Evolutionary conservation across 2,329 filamentous ascomycete genomes (phyloP), one percentile per base, ranked within the genome.

Genomic region (Drechslerella coelobrocha): DNA sequence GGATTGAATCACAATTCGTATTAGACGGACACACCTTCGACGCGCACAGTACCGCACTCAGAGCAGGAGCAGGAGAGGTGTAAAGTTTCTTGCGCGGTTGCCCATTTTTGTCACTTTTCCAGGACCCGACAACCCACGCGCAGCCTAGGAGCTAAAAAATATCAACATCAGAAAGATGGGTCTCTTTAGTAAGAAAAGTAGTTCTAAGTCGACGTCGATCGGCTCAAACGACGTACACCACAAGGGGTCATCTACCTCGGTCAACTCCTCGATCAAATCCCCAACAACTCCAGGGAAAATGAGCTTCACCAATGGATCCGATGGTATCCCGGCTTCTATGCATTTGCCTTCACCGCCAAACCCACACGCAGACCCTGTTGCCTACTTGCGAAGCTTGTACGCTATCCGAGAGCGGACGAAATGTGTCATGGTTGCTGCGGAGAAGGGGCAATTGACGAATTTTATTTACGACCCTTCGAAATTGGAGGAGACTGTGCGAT

Each of bases 401-500:
- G 87, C 94, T 26, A 91, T 99, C 24, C 85, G 94, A 73, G 91
- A 97, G 76, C 83, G 92, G 73, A 89, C 86, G 77, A 85, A 82
- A 75, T 81, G 93, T 74, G 83, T 96, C 56, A 84, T 90, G 71
- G 85, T 90, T 73, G 92, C 89, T 81, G 91, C 92, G 8, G 83
- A 89, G 76, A 84, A 83, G 74, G 91, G 96, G 77, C 83, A 89
- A 75, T 84, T 96, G 72, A 86, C 85, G 75, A 92, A 97, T 78
- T 97, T 97, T 76, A 88, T 90, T 73, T 91, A 96, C 51, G 92
- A 97, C 79, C 86, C 92, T 83, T 80, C 80, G 80, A 95, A 93
- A 79, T 93, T 96, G 78, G 80, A 83, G 48, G 89, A 93, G 73
- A 93, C 93, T 0, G 91, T 92, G 12, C 85, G 85, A 47, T 96